Evolutionary conservation across 129 eudicot species (phyloP).

Genomic region (Pittosporum tobira): DNA sequence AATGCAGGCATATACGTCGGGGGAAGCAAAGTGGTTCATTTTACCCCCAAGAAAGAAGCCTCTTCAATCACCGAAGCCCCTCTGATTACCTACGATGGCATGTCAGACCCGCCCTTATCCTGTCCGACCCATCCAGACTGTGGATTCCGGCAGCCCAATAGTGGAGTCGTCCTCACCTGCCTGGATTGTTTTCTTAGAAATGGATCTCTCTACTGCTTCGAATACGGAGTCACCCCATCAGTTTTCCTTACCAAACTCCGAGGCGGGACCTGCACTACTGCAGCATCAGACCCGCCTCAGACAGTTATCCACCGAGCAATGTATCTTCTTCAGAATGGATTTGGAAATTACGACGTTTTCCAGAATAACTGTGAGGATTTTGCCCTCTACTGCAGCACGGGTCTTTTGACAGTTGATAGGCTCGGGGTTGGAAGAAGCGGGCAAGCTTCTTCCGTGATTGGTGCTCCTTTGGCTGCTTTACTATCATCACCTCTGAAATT

Average conservation of each 20-base stretch:
- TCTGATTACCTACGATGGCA: constrained; percentile 21
- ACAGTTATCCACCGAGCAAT: constrained; percentile 66
- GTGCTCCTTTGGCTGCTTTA: constrained; percentile 77
- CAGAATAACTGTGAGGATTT: constrained; percentile 91
- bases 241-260: constrained; percentile 67
- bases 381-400: constrained; percentile 82
- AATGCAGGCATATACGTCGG: constrained; percentile 77
- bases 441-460: constrained; percentile 62
- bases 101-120: constrained; percentile 21
- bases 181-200: constrained; percentile 66
- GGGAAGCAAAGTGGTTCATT: constrained; percentile 84
- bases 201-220: constrained; percentile 69
- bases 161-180: constrained; percentile 78
- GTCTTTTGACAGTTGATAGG: constrained; percentile 53
- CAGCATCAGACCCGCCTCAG: constrained; percentile 47
- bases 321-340: constrained; percentile 69
- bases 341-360: constrained; percentile 73
- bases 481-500: constrained; percentile 62
- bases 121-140: constrained; percentile 76
- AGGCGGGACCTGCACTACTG: constrained; percentile 93
- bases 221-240: constrained; percentile 63
- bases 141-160: constrained; percentile 68
- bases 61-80: constrained; percentile 29
- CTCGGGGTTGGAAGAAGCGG: constrained; percentile 80
- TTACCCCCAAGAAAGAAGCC: constrained; percentile 39